phyloP scores from a whole-genome alignment of 352 stramenopile genomes.

The Pythium brachiatum region DNA sequence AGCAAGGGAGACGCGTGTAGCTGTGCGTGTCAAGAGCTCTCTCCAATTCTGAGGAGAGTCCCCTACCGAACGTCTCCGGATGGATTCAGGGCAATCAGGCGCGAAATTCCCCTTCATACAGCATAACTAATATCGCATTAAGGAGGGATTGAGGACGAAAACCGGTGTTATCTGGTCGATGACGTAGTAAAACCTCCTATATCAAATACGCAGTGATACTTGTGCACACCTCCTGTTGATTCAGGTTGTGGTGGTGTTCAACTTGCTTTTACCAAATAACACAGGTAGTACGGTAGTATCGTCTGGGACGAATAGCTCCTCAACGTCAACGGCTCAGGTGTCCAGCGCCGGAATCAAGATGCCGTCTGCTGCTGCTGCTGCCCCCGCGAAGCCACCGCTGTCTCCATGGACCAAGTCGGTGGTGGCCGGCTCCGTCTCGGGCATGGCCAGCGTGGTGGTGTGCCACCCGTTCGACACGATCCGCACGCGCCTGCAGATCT shows the following conservation, averaged over 20 bases:
- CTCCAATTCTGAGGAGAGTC: not conserved
- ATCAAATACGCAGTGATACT: not conserved
- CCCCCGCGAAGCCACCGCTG: slow-evolving; percentile 18
- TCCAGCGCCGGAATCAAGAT: slow-evolving; percentile 4
- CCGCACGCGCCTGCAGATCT: slow-evolving; percentile 82
- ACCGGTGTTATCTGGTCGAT: not conserved
- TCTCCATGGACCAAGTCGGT: slow-evolving; percentile 69
- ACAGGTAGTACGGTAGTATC: not conserved
- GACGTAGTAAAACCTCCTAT: not conserved
- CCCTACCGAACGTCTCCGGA: not conserved
- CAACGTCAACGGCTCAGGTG: not conserved
- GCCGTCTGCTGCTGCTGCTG: not conserved
- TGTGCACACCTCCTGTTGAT: too few relatives aligned
- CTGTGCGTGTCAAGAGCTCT: not conserved
- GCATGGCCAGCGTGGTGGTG: slow-evolving; percentile 79
- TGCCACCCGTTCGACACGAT: slow-evolving; percentile 88
- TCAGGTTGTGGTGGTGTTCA: not conserved
- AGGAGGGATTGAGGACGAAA: not conserved
- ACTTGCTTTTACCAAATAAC: not conserved
- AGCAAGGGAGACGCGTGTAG: slow-evolving; percentile 1
- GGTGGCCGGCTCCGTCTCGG: slow-evolving; percentile 69
- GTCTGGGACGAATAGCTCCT: not conserved
- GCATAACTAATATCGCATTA: not conserved
- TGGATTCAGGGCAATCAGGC: not conserved
- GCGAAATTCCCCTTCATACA: not conserved